Percentiles rank a stretch among this genome's conserved stretches.
Conservation (phyloP, 106 monocot genomes). For the Alisma plantagoaquatica region DNA sequence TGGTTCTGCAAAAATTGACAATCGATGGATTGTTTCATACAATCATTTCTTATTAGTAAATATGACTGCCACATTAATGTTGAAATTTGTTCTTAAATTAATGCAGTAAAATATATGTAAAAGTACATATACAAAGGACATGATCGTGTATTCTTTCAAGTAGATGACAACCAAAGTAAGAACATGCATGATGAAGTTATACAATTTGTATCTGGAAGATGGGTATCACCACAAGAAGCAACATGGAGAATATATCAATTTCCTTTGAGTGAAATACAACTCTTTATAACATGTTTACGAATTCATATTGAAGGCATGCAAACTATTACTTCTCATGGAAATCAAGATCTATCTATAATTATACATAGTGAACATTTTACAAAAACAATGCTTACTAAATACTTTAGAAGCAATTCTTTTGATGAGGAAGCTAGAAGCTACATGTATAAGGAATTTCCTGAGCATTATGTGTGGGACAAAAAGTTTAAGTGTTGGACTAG, state of each 20-base stretch:
- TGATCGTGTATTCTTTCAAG: not conserved
- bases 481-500: too few relatives aligned
- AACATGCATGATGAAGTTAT: not conserved
- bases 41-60: not conserved
- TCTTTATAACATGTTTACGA: not conserved
- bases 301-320: slow-evolving; percentile 7
- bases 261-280: not conserved
- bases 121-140: slow-evolving; percentile 1
- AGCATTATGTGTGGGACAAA: slow-evolving; percentile 6
- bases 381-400: not conserved
- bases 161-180: not conserved
- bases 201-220: not conserved
- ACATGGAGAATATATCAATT: too few relatives aligned
- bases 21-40: slow-evolving; percentile 11
- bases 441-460: slow-evolving; percentile 12
- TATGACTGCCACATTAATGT: slow-evolving; percentile 12
- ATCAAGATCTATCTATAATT: not conserved
- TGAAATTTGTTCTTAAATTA: slow-evolving; percentile 2
- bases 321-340: not conserved
- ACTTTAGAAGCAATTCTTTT: not conserved
- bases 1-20: too few relatives aligned
- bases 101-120: not conserved
- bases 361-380: not conserved
- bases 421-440: not conserved
- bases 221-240: not conserved